Evolutionary conservation across 306 rosid genomes (phyloP), one percentile per base, ranked within the genome.

Genomic region (Comarum palustre): DNA sequence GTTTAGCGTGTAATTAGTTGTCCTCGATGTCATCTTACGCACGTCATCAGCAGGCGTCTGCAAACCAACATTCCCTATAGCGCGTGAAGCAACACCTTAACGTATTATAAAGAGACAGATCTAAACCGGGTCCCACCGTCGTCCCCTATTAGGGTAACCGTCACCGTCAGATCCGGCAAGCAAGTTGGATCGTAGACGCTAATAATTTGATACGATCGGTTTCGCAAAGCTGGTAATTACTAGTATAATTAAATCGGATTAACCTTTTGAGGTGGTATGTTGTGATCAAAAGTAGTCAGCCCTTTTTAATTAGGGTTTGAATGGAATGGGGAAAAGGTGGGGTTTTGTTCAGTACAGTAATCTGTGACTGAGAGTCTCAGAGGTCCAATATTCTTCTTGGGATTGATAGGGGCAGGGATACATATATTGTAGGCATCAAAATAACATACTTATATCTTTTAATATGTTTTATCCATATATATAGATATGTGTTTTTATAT

Each of bases 381-480:
- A 52, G 76, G 82, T 86, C 89, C 93, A 88, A 91, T 88, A 95
- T 91, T 95, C 99, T 91, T 91, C 96, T 95, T 71, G 97, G 99
- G 99, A 95, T 95, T 84, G 99, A 52, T 82, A 87, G 77, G 60
- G n/a, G n/a, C n/a, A n/a, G n/a, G n/a, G n/a, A n/a, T n/a, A n/a
- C n/a, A n/a, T n/a, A n/a, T n/a, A n/a, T n/a, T n/a, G n/a, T n/a
- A n/a, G n/a, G n/a, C n/a, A n/a, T n/a, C n/a, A n/a, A n/a, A n/a
- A n/a, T n/a, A n/a, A n/a, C n/a, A n/a, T n/a, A n/a, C n/a, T n/a
- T n/a, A n/a, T n/a, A n/a, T n/a, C n/a, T n/a, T n/a, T n/a, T n/a
- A n/a, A n/a, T n/a, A n/a, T n/a, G n/a, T n/a, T n/a, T n/a, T n/a
- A n/a, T n/a, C n/a, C n/a, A n/a, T n/a, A n/a, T n/a, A n/a, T n/a